These are phyloP conservation scores for Gossypium raimondii DNA, from an alignment of 345 rosid genomes.

Conservation along the genomic window DNA sequence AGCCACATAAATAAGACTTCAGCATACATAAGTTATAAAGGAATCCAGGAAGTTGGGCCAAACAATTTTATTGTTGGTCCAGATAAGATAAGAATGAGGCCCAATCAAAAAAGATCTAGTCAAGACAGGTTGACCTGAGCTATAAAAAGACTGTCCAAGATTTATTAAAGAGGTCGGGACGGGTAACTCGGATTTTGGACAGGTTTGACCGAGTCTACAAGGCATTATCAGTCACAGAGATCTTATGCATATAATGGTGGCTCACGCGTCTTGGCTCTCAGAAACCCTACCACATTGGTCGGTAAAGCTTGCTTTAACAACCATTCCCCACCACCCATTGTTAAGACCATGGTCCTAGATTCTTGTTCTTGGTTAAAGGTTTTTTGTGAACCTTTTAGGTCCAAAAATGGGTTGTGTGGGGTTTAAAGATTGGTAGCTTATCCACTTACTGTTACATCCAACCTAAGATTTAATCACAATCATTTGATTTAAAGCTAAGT, in stretches of 20 bases:
- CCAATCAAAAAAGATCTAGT: conserved; percentile 18
- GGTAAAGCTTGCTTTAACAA: conserved; percentile 5
- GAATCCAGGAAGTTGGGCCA: conserved; percentile 11
- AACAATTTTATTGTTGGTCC: not conserved
- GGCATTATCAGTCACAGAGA: not conserved
- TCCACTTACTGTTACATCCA: not conserved
- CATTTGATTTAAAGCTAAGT: not conserved
- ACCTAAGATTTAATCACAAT: not conserved
- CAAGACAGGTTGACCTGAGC: too few species aligned
- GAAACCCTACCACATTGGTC: conserved; percentile 21
- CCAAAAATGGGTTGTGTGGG: conserved; percentile 2
- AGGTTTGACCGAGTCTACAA: not conserved
- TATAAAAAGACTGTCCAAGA: too few species aligned
- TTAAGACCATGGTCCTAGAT: conserved; percentile 7
- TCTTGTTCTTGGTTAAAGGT: conserved; percentile 20
- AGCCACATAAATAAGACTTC: too few species aligned
- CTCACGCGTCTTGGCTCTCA: not conserved
- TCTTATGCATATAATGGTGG: not conserved
- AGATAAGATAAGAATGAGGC: conserved; percentile 2
- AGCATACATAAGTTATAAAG: not conserved
- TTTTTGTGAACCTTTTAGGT: not conserved
- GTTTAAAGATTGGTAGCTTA: conserved; percentile 1
- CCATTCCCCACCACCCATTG: conserved; percentile 8
- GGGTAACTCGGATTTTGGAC: not conserved
- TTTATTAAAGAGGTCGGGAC: too few species aligned